Evolutionary conservation across 225 moss, liverwort and hornwort species (phyloP), one percentile per base, ranked within the genome.

Genomic region (Climacium dendroides): DNA sequence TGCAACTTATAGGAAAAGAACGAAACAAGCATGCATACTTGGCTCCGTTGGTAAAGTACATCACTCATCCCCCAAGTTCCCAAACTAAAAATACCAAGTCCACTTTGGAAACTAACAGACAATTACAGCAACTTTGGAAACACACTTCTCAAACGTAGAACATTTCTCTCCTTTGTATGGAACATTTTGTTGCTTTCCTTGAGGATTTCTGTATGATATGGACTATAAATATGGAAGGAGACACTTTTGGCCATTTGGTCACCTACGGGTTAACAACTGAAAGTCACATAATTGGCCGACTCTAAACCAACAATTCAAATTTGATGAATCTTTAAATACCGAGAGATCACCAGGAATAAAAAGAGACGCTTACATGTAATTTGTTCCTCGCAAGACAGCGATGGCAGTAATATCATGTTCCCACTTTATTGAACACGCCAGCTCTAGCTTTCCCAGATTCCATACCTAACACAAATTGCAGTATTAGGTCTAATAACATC

Each of bases 301-400:
- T 82, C 64, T 26, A 25, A 71, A 55, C 43, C 35, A 63, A 74
- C 47, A 78, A 79, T 78, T 65, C 25, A 59, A 43, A 67, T 72
- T 85, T 73, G 71, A 59, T 59, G 45, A 82, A 52, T 55, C 7
- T 75, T 57, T 23, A 61, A 45, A 74, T 78, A 80, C 55, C 48
- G 16, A 83, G 67, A 75, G 69, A 47, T 82, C 77, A 72, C 35
- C 48, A 50, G 22, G 60, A 58, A 37, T 32, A 41, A 74, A 64
- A 61, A 25, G 70, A 76, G 63, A 47, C 41, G 80, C 95, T 89
- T 95, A 99, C 99, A 97, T 94, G 92, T 94, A 99, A 66, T 88
- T 48, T 88, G 96, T 97, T 90, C 99, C 96, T 91, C 94, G 97
- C 76, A 96, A 88, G 62, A 97, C 92, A 87, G 90, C 89, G 69